Conservation (phyloP, 148 eudicot species). For the Nepenthes mirabilis region DNA sequence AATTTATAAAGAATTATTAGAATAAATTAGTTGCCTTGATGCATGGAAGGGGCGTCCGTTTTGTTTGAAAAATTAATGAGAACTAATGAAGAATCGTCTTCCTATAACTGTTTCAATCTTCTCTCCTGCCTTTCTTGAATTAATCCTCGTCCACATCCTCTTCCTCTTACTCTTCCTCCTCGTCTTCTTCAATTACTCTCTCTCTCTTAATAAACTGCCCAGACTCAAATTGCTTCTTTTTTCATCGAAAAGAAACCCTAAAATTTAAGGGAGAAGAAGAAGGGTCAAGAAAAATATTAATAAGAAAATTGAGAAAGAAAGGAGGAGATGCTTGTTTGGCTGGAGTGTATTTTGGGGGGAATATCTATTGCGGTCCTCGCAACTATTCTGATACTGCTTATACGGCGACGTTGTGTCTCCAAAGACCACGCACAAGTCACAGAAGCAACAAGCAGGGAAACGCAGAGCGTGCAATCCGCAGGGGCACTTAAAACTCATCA, state of each 20-base stretch:
- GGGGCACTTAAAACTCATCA: slow-evolving; percentile 1
- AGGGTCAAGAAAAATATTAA: too few species aligned
- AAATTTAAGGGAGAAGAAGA: too few species aligned
- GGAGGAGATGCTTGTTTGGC: slow-evolving; percentile 25
- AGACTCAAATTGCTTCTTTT: not conserved
- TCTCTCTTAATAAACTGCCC: not conserved
- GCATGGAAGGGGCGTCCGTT: not conserved
- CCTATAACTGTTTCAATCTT: not conserved
- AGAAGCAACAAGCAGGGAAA: slow-evolving; percentile 8
- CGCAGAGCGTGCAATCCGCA: slow-evolving; percentile 18
- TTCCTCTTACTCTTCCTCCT: not conserved
- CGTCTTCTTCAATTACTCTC: not conserved
- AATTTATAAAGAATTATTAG: too few species aligned
- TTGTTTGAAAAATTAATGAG: not conserved
- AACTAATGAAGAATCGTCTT: not conserved
- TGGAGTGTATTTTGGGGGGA: slow-evolving; percentile 12
- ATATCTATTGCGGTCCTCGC: slow-evolving; percentile 6
- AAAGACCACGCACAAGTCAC: not conserved
- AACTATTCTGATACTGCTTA: slow-evolving; percentile 7
- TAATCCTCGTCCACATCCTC: slow-evolving; percentile 2
- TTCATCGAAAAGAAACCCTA: too few species aligned
- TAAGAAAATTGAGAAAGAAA: too few species aligned
- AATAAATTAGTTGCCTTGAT: too few species aligned
- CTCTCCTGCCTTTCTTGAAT: slow-evolving; percentile 24
- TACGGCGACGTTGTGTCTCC: slow-evolving; percentile 7